A percentile compares a stretch with the other conserved stretches of the same genome.
Conservation (phyloP, 73 alveolate genomes). For the Paraurostyla sp. region DNA sequence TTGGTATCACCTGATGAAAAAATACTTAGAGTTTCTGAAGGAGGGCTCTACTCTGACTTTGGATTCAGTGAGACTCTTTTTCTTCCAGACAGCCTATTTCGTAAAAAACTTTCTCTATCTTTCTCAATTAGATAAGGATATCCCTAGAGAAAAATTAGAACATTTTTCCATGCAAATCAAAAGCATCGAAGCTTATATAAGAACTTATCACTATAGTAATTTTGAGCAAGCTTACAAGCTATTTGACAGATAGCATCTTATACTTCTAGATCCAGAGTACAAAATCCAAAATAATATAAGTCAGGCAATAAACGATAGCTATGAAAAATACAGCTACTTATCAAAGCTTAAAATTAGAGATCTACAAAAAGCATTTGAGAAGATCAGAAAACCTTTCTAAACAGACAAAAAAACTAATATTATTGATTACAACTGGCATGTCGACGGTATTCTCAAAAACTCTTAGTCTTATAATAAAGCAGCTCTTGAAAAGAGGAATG, state of each 20-base stretch:
- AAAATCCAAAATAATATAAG: not conserved
- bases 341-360: constrained; percentile 21
- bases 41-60: not conserved
- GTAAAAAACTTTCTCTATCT: constrained; percentile 24
- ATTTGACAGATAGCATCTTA: constrained; percentile 6
- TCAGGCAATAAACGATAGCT: not conserved
- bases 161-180: constrained; percentile 33
- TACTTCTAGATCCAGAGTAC: not conserved
- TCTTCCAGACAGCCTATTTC: constrained; percentile 34
- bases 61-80: constrained; percentile 11
- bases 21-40: not conserved
- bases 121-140: not conserved
- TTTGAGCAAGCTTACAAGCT: not conserved
- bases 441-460: constrained; percentile 55
- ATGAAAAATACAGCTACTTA: constrained; percentile 38
- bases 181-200: constrained; percentile 49
- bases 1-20: constrained; percentile 60
- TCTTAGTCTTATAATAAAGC: constrained; percentile 39
- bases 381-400: constrained; percentile 33
- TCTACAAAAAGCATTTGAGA: not conserved
- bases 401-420: constrained; percentile 18
- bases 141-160: not conserved
- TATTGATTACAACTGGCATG: constrained; percentile 61
- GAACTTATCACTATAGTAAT: constrained; percentile 43
- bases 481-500: not conserved